Percentiles rank a stretch among this genome's conserved stretches.
phyloP scores from a whole-genome alignment of 2,329 filamentous ascomycete species.

The Aaosphaeria pasadenensis region DNA sequence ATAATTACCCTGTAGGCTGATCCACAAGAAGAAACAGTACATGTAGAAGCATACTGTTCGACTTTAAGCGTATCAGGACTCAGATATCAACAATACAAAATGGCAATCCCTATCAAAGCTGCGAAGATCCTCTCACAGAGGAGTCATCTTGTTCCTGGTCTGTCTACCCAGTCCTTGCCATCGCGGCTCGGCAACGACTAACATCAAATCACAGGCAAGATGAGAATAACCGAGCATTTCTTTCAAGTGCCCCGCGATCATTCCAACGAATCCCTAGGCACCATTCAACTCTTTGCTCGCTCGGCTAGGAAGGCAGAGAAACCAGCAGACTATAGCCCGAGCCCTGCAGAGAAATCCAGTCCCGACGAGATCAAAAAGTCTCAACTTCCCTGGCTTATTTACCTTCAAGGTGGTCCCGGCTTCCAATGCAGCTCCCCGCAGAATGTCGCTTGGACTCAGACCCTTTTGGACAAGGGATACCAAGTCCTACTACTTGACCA shows the following conservation, averaged over 20 bases:
- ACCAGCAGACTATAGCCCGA: constrained; percentile 47
- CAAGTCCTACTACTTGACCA: constrained; percentile 85
- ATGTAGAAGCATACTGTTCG: too few species aligned
- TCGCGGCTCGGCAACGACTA: neutral
- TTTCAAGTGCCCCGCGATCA: constrained; percentile 87
- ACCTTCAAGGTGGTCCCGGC: constrained; percentile 83
- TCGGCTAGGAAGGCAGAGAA: constrained; percentile 66
- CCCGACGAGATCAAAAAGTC: constrained; percentile 44
- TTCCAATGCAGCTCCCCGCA: constrained; percentile 74
- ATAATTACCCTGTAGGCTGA: too few species aligned
- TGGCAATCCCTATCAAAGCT: constrained; percentile 31
- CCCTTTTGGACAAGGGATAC: constrained; percentile 75
- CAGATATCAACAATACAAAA: neutral
- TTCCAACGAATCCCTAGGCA: constrained; percentile 56
- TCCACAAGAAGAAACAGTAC: too few species aligned
- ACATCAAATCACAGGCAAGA: constrained; percentile 55
- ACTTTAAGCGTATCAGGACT: too few species aligned
- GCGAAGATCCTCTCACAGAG: constrained; percentile 48
- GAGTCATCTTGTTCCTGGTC: constrained; percentile 46
- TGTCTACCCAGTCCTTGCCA: neutral
- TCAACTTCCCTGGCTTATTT: constrained; percentile 62
- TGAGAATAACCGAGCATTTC: constrained; percentile 76
- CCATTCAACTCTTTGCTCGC: constrained; percentile 74
- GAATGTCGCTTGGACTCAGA: constrained; percentile 66
- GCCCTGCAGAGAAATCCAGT: constrained; percentile 12